Conservation (phyloP, 2,329 filamentous ascomycete species). For the Bisporella sp. region DNA sequence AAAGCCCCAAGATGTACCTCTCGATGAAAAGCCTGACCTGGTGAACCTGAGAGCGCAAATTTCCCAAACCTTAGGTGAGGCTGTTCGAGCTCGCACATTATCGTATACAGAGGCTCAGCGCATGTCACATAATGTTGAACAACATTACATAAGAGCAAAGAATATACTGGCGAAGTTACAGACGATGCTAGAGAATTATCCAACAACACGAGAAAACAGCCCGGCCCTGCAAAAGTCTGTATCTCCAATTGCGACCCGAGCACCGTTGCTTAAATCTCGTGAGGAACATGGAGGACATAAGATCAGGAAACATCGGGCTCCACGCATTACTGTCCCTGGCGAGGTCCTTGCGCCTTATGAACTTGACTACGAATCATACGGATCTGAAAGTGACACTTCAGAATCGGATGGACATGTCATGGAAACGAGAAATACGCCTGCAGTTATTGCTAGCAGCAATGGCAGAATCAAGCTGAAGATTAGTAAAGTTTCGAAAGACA, state of each 20-base stretch:
- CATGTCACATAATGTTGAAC: conserved; percentile 56
- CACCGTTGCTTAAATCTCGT: conserved; percentile 35
- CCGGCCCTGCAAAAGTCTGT: conserved; percentile 36
- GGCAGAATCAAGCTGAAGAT: conserved; percentile 24
- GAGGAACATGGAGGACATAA: conserved; percentile 5
- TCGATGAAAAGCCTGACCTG: conserved; percentile 41
- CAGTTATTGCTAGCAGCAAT: conserved; percentile 7
- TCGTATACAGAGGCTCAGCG: conserved; percentile 55
- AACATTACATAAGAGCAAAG: conserved; percentile 55
- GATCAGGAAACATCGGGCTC: conserved; percentile 31
- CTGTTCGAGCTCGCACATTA: conserved; percentile 48
- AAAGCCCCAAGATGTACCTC: conserved; percentile 38
- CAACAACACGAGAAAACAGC: conserved; percentile 41
- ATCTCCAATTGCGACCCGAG: conserved; percentile 46
- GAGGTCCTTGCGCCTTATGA: conserved; percentile 61
- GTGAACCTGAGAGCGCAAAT: conserved; percentile 51
- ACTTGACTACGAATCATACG: conserved; percentile 52
- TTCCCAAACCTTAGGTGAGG: conserved; percentile 48
- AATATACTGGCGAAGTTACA: conserved; percentile 51
- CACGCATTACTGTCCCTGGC: conserved; percentile 57
- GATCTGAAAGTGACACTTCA: conserved; percentile 21
- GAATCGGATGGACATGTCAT: conserved; percentile 28
- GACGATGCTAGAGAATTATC: conserved; percentile 54
- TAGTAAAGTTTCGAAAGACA: conserved; percentile 12
- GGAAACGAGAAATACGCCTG: conserved; percentile 17